Evolutionary conservation across 1,284 basidiomycete species (phyloP), one percentile per base, ranked within the genome.

Genomic region (Trichosporon asahii): DNA sequence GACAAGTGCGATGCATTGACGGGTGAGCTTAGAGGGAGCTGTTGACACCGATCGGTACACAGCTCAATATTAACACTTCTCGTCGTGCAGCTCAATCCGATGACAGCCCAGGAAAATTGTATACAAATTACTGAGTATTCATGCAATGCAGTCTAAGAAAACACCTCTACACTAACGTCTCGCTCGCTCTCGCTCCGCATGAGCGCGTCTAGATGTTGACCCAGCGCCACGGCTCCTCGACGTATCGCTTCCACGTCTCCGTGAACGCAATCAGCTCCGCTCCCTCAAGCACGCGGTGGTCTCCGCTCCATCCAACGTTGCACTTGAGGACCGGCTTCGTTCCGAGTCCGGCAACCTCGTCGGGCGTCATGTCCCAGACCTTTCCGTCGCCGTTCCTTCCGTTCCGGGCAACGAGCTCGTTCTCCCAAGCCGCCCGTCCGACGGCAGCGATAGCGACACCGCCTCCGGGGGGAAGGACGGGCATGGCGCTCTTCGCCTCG

Each of bases 251-350:
- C 94, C 95, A 97, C 60, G 87, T 87, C 84, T 95, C 93, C 65
- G 95, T 91, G 80, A 97, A 93, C 68, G 90, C 90, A 61, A 94
- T 94, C 72, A 97, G 82, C 84, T 97, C 95, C 0, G 94, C 94
- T 6, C 95, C 95, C 80, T 97, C 94, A 8, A 82, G 75, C 74
- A 96, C 89, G 21, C 95, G 85, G 85, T 97, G 95, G 80, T 97
- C 95, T 35, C 91, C 95, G 74, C 89, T 90, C 91, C 93, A 95
- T 71, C 91, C 92, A 2, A 94, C 87, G 25, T 89, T 88, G 64
- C 93, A 84, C 83, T 90, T 89, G 71, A 95, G 82, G 75, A 92
- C 86, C 35, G 84, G 82, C 67, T 76, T 75, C 31, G 79, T 76
- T 12, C 78, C 79, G 11, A 75, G 80, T 70, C 87, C 83, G 76